Evolutionary conservation across 2,329 filamentous ascomycete species (phyloP), one percentile per base, ranked within the genome.

Genomic region (Fusarium haematococcum): DNA sequence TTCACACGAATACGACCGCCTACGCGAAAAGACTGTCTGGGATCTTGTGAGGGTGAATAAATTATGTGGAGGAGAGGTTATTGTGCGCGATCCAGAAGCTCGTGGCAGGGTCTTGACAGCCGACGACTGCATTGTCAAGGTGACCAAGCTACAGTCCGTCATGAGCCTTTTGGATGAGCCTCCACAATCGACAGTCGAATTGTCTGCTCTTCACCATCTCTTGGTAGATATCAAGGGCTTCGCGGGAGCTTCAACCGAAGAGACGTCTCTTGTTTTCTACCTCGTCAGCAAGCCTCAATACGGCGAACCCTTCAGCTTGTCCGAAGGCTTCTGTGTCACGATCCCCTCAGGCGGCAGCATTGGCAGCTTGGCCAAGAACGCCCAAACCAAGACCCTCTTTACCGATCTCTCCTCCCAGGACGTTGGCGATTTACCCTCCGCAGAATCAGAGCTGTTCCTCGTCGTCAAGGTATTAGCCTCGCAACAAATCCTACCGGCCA

Each of bases 11-110:
- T 92, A 97, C 79, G 87, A 90, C n/a, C 86, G 85, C 41, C 86
- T 98, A 69, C 92, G 97, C 69, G 94, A 98, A 81, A 93, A 93
- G 81, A 97, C 95, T 0, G 95, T 99, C 1, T 99, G 97, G 97
- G 95, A 98, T 79, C 86, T 99, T 59, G 96, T 98, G 4, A 91
- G 90, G 50, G 96, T 96, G 52, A 99, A 99, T 85, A 98, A 98
- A 84, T 90, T 98, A 79, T 93, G 98, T 64, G 95, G 92, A 70
- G 95, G 95, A 60, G 95, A 98, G 80, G 93, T 99, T 57, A 98
- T 99, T 81, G 97, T 99, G 68, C 92, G 97, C 33, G 97, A 97
- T 82, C 95, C 97, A 2, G 89, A 88, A 23, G 92, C 95, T 80
- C 90, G 93, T 33, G 97, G 97, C 10, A 91, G 95, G 54, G 91